Base-by-base conservation (phyloP, 495 filamentous ascomycete species). In the Podospora pseudocomata region DNA sequence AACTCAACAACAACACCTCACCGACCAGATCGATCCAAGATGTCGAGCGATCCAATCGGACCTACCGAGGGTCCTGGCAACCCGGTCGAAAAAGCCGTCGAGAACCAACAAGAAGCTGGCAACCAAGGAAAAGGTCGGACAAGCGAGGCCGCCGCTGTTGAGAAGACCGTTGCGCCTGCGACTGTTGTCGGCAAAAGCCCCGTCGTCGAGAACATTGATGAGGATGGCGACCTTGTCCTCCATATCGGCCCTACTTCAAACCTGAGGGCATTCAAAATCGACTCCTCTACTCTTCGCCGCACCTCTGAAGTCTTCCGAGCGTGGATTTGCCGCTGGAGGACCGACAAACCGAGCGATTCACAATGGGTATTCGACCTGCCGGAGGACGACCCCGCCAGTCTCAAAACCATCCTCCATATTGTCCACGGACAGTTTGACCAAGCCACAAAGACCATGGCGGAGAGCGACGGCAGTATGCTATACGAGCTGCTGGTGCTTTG, bases 281-380 rank as follows among this genome's bases (percentile, higher is more conserved):
- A 49, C 9, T 30, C 60, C 6, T 18, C 60, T 32, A 53, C 59
- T 7, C 70, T 69, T 64, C 68, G 28, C 59, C 73, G 68, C 56
- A 23, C 60, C 6, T 64, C 5, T 18, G 39, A 5, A 2, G 32
- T 64, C 15, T 53, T 28, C 18, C 53, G 57, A 19, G 49, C 44
- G 2, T 55, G 75, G 71, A 63, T 79, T 73, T 39, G 72, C 75
- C 6, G 64, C 0, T 78, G 76, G 61, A 59, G 32, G 3, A 74
- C 77, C 59, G 66, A 69, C 23, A 76, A 77, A 65, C 72, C 70
- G 3, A 60, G 68, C 9, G 39, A 62, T 5, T 30, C 60, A 7
- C 69, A 72, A 6, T 77, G 75, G 73, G 64, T 75, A 5, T 67
- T 77, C 0, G 66, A 67, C 15, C 69, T 79, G 2, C 77, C 76